A percentile compares a stretch with the other conserved stretches of the same genome.
Conservation (phyloP, 257 asterid species). For the Sherardia arvensis region DNA sequence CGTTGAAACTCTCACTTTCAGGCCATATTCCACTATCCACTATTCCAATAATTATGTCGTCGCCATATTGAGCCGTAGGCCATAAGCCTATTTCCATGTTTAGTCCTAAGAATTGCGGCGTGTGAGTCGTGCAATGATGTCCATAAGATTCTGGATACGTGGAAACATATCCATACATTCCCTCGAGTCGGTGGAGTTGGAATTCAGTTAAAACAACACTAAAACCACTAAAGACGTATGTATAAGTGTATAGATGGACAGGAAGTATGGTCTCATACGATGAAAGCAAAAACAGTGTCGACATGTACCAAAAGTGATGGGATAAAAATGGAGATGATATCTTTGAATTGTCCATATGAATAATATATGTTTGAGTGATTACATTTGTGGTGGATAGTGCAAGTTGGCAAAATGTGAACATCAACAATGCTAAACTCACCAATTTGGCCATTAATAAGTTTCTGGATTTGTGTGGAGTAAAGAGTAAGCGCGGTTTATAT, state of each 20-base stretch:
- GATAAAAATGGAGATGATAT: slow-evolving; percentile 56
- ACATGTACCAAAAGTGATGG: slow-evolving; percentile 47
- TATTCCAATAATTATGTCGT: slow-evolving; percentile 14
- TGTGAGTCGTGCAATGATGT: slow-evolving; percentile 43
- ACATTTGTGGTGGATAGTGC: background rate
- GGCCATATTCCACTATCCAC: slow-evolving; percentile 18
- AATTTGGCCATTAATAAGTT: background rate
- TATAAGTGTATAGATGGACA: slow-evolving; percentile 44
- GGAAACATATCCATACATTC: slow-evolving; percentile 36
- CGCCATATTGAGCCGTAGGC: slow-evolving; percentile 1
- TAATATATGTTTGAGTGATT: slow-evolving; percentile 26
- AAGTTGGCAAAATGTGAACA: background rate
- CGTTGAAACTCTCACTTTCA: slow-evolving; percentile 12
- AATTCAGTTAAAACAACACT: slow-evolving; percentile 37
- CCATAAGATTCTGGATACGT: slow-evolving; percentile 33
- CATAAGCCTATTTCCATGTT: background rate
- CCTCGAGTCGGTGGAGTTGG: slow-evolving; percentile 29
- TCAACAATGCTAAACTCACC: slow-evolving; percentile 1
- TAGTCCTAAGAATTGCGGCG: slow-evolving; percentile 16
- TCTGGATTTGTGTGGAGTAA: background rate
- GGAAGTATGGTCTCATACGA: slow-evolving; percentile 12
- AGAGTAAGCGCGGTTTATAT: background rate
- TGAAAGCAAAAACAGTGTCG: slow-evolving; percentile 34
- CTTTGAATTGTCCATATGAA: slow-evolving; percentile 51
- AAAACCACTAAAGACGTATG: slow-evolving; percentile 45